Percentiles rank a stretch among this genome's conserved stretches.
phyloP scores from a whole-genome alignment of 306 rosid species.

The peach (Prunus persica) region Prunus_persica_NCBIv2 NC_034013.1:8638001-8638500 shows the following conservation, averaged over 20 bases:
- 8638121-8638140: too few species aligned
- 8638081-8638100: too few species aligned
- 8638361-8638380: constrained; percentile 68
- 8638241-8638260: constrained; percentile 52
- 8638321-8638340: constrained; percentile 56
- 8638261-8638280: constrained; percentile 58
- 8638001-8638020: too few species aligned
- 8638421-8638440: constrained; percentile 58
- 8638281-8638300: constrained; percentile 35
- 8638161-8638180: too few species aligned
- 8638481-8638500: constrained; percentile 61
- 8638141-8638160: too few species aligned
- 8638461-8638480: constrained; percentile 63
- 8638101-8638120: too few species aligned
- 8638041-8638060: too few species aligned
- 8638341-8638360: constrained; percentile 51
- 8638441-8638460: constrained; percentile 45
- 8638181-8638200: constrained; percentile 19
- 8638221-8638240: constrained; percentile 49
- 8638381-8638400: constrained; percentile 80
- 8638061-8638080: too few species aligned
- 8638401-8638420: constrained; percentile 64
- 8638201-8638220: constrained; percentile 37
- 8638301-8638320: constrained; percentile 57
- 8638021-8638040: too few species aligned